Evolutionary conservation across 2,329 filamentous ascomycete species (phyloP), one percentile per base, ranked within the genome.

Genomic region (Nothophoma quercina): DNA sequence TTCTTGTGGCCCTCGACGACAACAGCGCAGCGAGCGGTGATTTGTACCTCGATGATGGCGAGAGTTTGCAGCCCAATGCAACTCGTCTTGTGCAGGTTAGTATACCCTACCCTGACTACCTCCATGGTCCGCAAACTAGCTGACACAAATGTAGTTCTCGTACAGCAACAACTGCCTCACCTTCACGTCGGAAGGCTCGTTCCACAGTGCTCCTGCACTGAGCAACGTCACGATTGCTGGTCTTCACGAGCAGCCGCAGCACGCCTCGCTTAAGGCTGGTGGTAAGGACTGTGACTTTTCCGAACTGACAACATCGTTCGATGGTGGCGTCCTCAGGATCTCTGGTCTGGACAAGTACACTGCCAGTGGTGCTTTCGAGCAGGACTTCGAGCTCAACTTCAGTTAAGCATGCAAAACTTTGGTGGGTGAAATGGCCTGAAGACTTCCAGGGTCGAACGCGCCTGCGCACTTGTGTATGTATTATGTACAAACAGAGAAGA

Each of bases 31-130:
- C 88, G 0, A 75, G 60, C 1, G 88, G 88, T 0, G 69, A 77
- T 15, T 70, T 91, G 18, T 91, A 91, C 65, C 68, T 91, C 4
- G 88, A 91, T 61, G 89, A 92, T 61, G 88, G 89, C 1, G 86
- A 86, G 72, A 88, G 85, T 56, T 46, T 89, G 8, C 56, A 67
- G 12, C 86, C 82, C 1, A 76, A 81, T 16, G 73, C 78, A 0
- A 87, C 80, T 0, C 78, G 84, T 3, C 77, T 77, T 56, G 82
- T 90, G 18, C 67, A 79, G 69, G 80, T 84, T 54, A 68, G 71
- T 2, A 73, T 74, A 9, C 12, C 8, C 12, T 9, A 10, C 2
- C 10, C 1, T 2, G 4, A 7, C 13, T 6, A n/a, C n/a, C n/a
- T n/a, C n/a, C n/a, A 2, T 6, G 6, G 3, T 8, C 13, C 7